These are phyloP conservation scores for Peziza echinospora DNA, from an alignment of 495 filamentous ascomycete species.

Conservation along the genomic window DNA sequence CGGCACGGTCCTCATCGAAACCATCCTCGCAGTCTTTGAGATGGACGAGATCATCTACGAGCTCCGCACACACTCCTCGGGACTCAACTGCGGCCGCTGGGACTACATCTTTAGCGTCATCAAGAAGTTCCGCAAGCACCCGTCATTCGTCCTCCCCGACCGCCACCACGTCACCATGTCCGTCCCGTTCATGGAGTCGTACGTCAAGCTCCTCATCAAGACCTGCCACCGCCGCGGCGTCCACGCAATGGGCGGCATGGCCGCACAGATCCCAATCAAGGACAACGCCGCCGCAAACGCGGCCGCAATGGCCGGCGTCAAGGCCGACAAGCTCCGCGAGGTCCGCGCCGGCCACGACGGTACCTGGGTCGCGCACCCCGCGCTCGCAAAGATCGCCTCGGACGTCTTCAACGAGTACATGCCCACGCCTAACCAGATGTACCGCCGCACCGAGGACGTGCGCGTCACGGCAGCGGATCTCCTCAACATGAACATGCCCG, in stretches of 20 bases:
- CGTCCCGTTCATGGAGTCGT: constrained; percentile 95
- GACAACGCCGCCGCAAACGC: constrained; percentile 76
- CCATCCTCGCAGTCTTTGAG: constrained; percentile 95
- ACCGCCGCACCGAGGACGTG: constrained; percentile 75
- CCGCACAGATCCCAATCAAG: constrained; percentile 97
- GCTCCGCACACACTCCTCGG: constrained; percentile 86
- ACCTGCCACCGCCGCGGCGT: constrained; percentile 90
- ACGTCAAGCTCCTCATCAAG: constrained; percentile 89
- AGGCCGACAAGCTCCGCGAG: constrained; percentile 90
- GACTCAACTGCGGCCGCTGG: constrained; percentile 96
- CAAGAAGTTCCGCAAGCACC: constrained; percentile 95
- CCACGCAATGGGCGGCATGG: constrained; percentile 99
- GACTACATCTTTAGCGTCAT: constrained; percentile 99
- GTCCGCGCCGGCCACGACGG: constrained; percentile 78
- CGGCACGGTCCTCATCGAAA: constrained; percentile 93
- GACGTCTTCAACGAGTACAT: constrained; percentile 98
- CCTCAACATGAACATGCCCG: constrained; percentile 95
- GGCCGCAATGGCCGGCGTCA: constrained; percentile 79
- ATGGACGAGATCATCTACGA: constrained; percentile 97
- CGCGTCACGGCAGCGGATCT: constrained; percentile 70
- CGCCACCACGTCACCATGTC: constrained; percentile 89
- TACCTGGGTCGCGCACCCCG: constrained; percentile 89
- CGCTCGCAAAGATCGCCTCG: constrained; percentile 66
- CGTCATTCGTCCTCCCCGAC: constrained; percentile 82
- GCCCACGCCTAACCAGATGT: constrained; percentile 96